phyloP scores from a whole-genome alignment of 176 grass and related monocot species.

The Paspalum vaginatum region DNA sequence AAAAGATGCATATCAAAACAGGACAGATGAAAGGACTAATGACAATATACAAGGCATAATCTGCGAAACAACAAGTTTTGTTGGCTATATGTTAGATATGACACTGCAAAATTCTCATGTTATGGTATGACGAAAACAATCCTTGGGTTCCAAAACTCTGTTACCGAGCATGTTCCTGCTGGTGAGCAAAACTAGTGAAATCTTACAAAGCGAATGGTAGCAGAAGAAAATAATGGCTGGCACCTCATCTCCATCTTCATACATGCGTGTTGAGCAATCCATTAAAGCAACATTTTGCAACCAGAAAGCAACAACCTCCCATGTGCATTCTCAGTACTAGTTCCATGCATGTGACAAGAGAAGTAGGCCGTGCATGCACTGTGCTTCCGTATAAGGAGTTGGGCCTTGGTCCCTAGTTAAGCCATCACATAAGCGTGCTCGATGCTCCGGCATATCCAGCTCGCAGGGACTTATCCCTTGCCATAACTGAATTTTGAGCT shows the following conservation, averaged over 20 bases:
- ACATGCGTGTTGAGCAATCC: neutral
- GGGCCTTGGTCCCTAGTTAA: neutral
- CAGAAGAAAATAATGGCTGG: neutral
- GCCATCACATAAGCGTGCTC: neutral
- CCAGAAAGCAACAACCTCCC: neutral
- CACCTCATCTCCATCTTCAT: neutral
- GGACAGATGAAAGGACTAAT: neutral
- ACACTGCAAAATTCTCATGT: slow-evolving; percentile 2
- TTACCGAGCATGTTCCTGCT: neutral
- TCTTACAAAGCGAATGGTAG: neutral
- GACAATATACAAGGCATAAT: neutral
- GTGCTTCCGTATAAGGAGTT: neutral
- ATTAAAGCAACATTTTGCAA: no score
- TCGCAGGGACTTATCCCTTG: neutral
- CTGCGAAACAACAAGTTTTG: slow-evolving; percentile 6
- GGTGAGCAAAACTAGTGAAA: slow-evolving; percentile 4
- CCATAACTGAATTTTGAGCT: neutral
- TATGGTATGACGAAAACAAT: neutral
- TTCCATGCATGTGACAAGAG: neutral
- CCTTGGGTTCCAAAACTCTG: neutral
- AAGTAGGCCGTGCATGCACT: neutral
- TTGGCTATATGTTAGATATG: slow-evolving; percentile 7
- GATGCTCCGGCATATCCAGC: neutral
- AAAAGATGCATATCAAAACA: slow-evolving; percentile 30
- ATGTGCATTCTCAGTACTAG: neutral